A percentile compares a stretch with the other conserved stretches of the same genome.
Evolutionary conservation across 768 basidiomycete species (phyloP).

Genomic region (Hypsizygus marmoreus): DNA sequence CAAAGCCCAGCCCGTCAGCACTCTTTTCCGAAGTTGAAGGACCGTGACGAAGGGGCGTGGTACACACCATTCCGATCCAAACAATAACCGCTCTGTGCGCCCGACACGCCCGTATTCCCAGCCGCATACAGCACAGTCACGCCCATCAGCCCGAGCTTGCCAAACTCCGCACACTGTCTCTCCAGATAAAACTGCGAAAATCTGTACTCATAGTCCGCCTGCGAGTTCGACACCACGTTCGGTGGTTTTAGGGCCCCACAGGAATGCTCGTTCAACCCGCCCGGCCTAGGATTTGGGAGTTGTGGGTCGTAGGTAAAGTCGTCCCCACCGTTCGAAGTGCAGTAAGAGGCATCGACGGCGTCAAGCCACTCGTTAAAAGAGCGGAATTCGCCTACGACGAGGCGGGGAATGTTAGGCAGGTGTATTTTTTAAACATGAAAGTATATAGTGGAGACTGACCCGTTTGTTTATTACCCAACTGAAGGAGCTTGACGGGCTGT

Average conservation of each 20-base stretch:
- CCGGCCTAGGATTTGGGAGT: slow-evolving; percentile 30
- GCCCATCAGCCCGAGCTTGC: slow-evolving; percentile 51
- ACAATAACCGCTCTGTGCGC: slow-evolving; percentile 31
- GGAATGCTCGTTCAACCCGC: slow-evolving; percentile 30
- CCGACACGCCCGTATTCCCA: slow-evolving; percentile 44
- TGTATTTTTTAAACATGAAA: neutral
- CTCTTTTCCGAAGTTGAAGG: neutral
- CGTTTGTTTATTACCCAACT: slow-evolving; percentile 29
- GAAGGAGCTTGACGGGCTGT: slow-evolving; percentile 32
- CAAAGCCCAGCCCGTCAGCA: neutral
- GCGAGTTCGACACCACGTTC: slow-evolving; percentile 46
- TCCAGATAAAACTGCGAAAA: slow-evolving; percentile 34
- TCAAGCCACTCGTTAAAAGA: slow-evolving; percentile 39
- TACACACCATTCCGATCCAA: slow-evolving; percentile 38
- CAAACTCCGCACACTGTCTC: slow-evolving; percentile 51
- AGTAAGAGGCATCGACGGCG: slow-evolving; percentile 37
- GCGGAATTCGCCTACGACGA: slow-evolving; percentile 21
- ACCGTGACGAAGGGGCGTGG: neutral
- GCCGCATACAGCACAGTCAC: slow-evolving; percentile 44
- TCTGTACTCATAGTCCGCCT: slow-evolving; percentile 38
- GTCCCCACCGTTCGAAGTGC: slow-evolving; percentile 34
- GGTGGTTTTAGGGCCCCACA: slow-evolving; percentile 41
- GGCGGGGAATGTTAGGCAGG: neutral
- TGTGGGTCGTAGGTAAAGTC: slow-evolving; percentile 33
- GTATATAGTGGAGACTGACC: slow-evolving; percentile 15